Percentiles rank a stretch among this genome's conserved stretches.
These are phyloP conservation scores for Halophytophthora batemanensis DNA, from an alignment of 352 stramenopile species.

Conservation along the genomic window DNA sequence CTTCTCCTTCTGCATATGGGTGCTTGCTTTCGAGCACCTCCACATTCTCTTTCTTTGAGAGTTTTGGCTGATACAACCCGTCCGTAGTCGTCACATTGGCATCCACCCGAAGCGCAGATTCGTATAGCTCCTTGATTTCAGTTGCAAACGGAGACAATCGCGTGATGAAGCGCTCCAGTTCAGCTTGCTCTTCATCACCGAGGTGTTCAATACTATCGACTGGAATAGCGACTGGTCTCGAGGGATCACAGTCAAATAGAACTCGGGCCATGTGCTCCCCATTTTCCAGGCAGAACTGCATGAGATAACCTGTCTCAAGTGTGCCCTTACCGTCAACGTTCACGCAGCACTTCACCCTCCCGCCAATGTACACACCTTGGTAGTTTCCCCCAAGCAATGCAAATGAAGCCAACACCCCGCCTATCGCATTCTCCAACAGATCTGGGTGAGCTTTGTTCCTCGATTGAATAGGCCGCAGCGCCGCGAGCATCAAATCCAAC, in stretches of 20 bases:
- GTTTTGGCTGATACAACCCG: constrained; percentile 37
- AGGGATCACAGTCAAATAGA: constrained; percentile 65
- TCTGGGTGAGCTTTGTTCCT: not conserved
- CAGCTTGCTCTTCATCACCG: constrained; percentile 35
- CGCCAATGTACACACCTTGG: constrained; percentile 42
- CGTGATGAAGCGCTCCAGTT: constrained; percentile 43
- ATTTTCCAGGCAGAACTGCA: constrained; percentile 46
- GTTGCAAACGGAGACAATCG: constrained; percentile 27
- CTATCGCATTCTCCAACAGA: constrained; percentile 12
- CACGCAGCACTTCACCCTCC: constrained; percentile 65
- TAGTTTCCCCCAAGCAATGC: constrained; percentile 58
- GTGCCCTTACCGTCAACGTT: constrained; percentile 75
- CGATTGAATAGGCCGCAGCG: constrained; percentile 9
- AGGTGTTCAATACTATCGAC: constrained; percentile 46
- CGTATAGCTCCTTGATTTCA: constrained; percentile 26
- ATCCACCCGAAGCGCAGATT: constrained; percentile 24
- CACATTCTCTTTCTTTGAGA: constrained; percentile 61
- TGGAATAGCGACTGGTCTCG: constrained; percentile 50
- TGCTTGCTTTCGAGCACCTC: constrained; percentile 80
- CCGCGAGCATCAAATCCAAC: constrained; percentile 22
- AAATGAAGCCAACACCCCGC: constrained; percentile 35
- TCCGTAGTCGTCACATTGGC: not conserved
- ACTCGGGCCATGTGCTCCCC: constrained; percentile 43
- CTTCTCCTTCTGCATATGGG: constrained; percentile 58
- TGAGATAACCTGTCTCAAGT: constrained; percentile 63